These are phyloP conservation scores for Acorus gramineus DNA, from an alignment of 106 monocot genomes.

Conservation along the genomic window DNA sequence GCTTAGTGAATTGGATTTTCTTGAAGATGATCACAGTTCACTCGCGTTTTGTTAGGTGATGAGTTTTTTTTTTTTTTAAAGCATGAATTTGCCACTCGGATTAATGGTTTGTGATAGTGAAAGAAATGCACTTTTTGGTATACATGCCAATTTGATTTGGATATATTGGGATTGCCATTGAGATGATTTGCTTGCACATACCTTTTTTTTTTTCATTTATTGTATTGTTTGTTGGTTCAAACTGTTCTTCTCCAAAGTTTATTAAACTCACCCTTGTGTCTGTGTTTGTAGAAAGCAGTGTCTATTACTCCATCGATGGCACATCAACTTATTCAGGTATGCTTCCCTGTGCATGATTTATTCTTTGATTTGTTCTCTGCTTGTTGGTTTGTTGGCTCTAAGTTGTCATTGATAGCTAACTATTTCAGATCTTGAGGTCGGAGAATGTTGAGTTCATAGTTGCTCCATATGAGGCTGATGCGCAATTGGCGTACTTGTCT, in stretches of 20 bases:
- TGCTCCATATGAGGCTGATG: conserved; percentile 96
- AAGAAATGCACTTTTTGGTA: no score
- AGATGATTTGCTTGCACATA: no score
- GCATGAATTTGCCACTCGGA: no score
- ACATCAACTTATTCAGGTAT: conserved; percentile 73
- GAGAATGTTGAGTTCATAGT: conserved; percentile 74
- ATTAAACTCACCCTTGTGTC: neutral
- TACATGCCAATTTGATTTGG: no score
- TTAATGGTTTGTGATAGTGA: no score
- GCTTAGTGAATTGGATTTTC: no score
- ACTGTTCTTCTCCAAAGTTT: neutral
- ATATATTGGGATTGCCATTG: no score
- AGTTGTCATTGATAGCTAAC: no score
- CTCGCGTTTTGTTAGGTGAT: no score
- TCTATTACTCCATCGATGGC: conserved; percentile 78
- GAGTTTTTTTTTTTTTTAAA: no score
- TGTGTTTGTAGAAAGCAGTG: conserved; percentile 49
- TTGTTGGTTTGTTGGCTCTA: no score
- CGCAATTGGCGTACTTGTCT: conserved; percentile 77
- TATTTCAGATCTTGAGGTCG: conserved; percentile 45
- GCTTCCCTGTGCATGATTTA: neutral
- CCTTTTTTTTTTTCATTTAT: neutral
- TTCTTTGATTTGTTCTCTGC: neutral
- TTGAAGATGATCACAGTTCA: no score
- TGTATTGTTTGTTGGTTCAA: neutral